Evolutionary conservation across 306 rosid genomes (phyloP).

Genomic region (Corylus americana): DNA sequence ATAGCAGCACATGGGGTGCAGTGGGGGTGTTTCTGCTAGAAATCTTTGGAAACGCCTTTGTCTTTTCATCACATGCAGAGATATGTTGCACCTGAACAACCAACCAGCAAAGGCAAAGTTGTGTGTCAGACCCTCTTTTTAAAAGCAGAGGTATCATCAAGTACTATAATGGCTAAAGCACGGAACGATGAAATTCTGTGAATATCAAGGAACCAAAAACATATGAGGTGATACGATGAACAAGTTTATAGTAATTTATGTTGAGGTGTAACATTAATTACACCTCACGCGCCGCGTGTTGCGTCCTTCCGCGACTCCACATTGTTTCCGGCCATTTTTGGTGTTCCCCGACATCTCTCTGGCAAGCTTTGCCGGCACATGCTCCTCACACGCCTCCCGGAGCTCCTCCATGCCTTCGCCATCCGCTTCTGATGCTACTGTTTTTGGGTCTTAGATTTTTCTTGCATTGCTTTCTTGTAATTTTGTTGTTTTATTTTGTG

Average conservation of each 20-base stretch:
- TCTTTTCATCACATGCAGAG: not conserved
- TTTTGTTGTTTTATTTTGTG: too few species aligned
- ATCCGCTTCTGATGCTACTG: too few species aligned
- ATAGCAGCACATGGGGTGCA: not conserved
- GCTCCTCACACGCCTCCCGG: too few species aligned
- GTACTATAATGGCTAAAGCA: not conserved
- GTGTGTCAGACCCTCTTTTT: not conserved
- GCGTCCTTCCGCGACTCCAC: too few species aligned
- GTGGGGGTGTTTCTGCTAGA: not conserved
- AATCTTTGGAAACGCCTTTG: not conserved
- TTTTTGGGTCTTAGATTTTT: too few species aligned
- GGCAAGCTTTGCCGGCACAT: too few species aligned
- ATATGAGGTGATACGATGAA: not conserved
- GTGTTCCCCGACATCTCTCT: too few species aligned
- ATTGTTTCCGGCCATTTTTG: too few species aligned
- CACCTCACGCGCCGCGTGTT: too few species aligned
- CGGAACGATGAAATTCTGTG: not conserved
- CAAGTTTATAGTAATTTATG: not conserved
- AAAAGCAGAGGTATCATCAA: not conserved
- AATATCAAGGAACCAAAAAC: not conserved
- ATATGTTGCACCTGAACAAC: slow-evolving; percentile 9
- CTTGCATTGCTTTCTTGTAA: too few species aligned
- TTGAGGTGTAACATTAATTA: too few species aligned
- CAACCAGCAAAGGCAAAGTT: not conserved
- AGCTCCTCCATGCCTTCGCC: too few species aligned